Percentiles rank a stretch among this genome's conserved stretches.
phyloP scores from a whole-genome alignment of 2,329 filamentous ascomycete species.

The Ceratocystis variospora region DNA sequence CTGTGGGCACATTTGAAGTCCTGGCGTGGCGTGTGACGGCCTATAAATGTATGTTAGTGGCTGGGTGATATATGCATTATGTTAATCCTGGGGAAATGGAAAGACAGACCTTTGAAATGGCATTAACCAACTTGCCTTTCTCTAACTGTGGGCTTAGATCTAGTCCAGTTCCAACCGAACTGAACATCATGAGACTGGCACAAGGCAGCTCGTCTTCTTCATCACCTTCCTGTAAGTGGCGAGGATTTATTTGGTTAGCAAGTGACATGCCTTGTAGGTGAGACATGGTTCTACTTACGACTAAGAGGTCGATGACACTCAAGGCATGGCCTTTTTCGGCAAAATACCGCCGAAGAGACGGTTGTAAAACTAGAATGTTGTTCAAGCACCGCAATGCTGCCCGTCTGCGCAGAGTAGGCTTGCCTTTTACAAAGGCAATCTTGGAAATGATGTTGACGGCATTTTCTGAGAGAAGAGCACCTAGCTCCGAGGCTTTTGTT shows the following conservation, averaged over 20 bases:
- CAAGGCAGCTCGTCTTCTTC: constrained; percentile 20
- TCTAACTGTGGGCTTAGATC: constrained; percentile 33
- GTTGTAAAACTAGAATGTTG: constrained; percentile 20
- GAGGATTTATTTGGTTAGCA: neutral
- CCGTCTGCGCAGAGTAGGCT: constrained; percentile 12
- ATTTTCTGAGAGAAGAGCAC: constrained; percentile 12
- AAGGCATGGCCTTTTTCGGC: constrained; percentile 18
- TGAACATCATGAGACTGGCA: constrained; percentile 20
- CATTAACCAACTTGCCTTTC: constrained; percentile 20
- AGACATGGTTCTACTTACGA: constrained; percentile 1
- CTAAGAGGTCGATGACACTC: constrained; percentile 17
- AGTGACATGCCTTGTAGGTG: neutral
- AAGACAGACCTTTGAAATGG: constrained; percentile 20
- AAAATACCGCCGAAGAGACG: constrained; percentile 19
- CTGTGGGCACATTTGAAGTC: constrained; percentile 17
- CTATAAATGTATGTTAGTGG: constrained; percentile 13
- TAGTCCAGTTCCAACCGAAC: constrained; percentile 18
- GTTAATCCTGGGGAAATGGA: neutral
- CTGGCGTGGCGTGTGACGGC: constrained; percentile 19
- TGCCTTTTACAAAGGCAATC: constrained; percentile 17
- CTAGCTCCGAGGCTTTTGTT: constrained; percentile 8
- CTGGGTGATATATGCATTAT: neutral
- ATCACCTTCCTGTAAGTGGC: constrained; percentile 15
- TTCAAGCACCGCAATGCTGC: constrained; percentile 18
- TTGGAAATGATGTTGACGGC: constrained; percentile 15